Percentiles rank a stretch among this genome's conserved stretches.
Evolutionary conservation across 176 grass and related monocot species (phyloP).

Genomic region (Metroxylon sagu): DNA sequence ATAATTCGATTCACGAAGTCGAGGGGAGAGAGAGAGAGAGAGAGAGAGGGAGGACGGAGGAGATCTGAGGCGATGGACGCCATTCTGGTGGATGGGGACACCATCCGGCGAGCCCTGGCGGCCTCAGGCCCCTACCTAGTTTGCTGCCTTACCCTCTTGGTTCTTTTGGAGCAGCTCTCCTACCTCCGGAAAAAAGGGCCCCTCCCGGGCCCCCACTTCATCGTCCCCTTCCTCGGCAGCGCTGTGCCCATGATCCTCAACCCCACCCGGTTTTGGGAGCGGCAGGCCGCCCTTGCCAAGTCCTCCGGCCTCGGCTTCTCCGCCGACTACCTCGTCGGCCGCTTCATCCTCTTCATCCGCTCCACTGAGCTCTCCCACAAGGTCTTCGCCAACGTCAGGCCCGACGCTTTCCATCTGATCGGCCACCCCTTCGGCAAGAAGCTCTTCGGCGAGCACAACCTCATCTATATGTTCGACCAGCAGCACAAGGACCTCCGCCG

Average conservation of each 20-base stretch:
- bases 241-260: constrained; percentile 37
- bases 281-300: constrained; percentile 38
- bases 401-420: constrained; percentile 73
- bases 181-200: constrained; percentile 70
- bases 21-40: no score
- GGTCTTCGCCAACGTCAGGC: constrained; percentile 72
- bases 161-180: constrained; percentile 54
- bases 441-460: constrained; percentile 86
- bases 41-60: no score
- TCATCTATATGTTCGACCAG: constrained; percentile 90
- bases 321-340: constrained; percentile 50
- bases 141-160: constrained; percentile 17
- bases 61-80: constrained; percentile 3
- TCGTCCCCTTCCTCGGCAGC: constrained; percentile 65
- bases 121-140: constrained; percentile 36
- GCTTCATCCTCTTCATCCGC: constrained; percentile 69
- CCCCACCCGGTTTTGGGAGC: constrained; percentile 52
- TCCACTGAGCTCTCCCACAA: constrained; percentile 63
- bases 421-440: constrained; percentile 78
- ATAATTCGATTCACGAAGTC: no score
- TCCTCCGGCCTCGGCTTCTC: constrained; percentile 46
- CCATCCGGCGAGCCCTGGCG: constrained; percentile 1
- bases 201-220: constrained; percentile 35
- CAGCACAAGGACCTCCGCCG: constrained; percentile 78
- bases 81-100: constrained; percentile 24